A percentile compares a stretch with the other conserved stretches of the same genome.
These are phyloP conservation scores for Musa schizocarpa DNA, from an alignment of 176 grass and related monocot species.

Conservation along the genomic window DNA sequence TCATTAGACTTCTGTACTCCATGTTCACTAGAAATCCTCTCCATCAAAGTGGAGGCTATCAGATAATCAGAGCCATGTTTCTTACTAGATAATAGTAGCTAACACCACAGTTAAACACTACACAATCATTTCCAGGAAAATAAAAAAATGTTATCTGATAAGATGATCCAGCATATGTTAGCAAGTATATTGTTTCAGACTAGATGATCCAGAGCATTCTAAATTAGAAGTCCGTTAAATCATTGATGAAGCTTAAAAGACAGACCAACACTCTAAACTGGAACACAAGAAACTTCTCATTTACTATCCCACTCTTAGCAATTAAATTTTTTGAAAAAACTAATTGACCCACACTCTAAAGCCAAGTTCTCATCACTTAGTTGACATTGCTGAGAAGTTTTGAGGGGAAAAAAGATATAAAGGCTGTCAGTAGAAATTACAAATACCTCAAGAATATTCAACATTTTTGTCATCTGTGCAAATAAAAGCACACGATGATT, in stretches of 20 bases:
- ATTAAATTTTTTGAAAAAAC: neutral
- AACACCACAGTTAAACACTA: neutral
- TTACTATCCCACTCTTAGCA: neutral
- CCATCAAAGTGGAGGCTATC: too few species aligned
- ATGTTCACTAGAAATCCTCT: too few species aligned
- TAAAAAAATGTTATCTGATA: too few species aligned
- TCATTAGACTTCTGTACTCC: neutral
- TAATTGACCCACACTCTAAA: neutral
- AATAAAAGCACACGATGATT: slow-evolving; percentile 97
- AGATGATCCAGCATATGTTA: too few species aligned
- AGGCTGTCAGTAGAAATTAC: slow-evolving; percentile 2
- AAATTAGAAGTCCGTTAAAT: neutral
- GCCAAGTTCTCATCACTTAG: neutral
- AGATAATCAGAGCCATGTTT: too few species aligned
- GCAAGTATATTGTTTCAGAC: neutral
- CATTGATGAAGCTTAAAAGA: neutral
- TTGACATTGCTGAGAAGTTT: neutral
- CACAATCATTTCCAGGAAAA: neutral
- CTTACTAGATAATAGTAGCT: neutral
- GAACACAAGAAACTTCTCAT: neutral
- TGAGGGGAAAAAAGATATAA: neutral
- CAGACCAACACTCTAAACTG: neutral
- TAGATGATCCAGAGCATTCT: neutral
- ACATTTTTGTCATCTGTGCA: slow-evolving; percentile 99
- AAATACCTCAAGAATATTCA: slow-evolving; percentile 96